A percentile compares a stretch with the other conserved stretches of the same genome.
Evolutionary conservation across 2,329 filamentous ascomycete genomes (phyloP).

Genomic region (Penicillium frequentans): DNA sequence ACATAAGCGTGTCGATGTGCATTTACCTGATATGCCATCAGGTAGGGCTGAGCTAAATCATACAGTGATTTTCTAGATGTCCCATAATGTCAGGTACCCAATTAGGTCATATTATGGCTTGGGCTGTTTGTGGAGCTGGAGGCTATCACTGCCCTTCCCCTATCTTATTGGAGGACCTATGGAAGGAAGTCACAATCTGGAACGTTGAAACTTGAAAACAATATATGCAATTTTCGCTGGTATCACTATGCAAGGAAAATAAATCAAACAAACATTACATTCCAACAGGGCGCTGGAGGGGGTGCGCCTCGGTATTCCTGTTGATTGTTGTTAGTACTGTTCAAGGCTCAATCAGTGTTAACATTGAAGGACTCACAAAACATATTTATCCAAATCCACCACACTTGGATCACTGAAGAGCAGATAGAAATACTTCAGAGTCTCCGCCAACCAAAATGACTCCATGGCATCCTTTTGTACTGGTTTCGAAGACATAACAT

Average conservation of each 20-base stretch:
- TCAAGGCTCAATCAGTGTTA: neutral
- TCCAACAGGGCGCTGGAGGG: slow-evolving; percentile 37
- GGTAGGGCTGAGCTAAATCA: too few species aligned
- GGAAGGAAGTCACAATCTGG: too few species aligned
- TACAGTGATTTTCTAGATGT: too few species aligned
- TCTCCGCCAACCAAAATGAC: slow-evolving; percentile 67
- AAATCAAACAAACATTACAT: slow-evolving; percentile 4
- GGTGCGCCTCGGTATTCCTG: slow-evolving; percentile 44
- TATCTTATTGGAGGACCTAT: neutral
- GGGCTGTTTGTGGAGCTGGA: neutral
- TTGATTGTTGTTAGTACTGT: neutral
- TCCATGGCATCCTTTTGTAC: slow-evolving; percentile 64
- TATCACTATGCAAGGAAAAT: slow-evolving; percentile 22
- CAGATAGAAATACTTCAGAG: slow-evolving; percentile 50
- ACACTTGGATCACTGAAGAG: slow-evolving; percentile 46
- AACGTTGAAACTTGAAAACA: neutral
- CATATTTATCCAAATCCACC: slow-evolving; percentile 48
- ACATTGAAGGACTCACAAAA: slow-evolving; percentile 38
- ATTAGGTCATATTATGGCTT: too few species aligned
- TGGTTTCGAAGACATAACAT: slow-evolving; percentile 58
- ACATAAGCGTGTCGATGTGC: neutral
- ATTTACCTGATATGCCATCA: too few species aligned
- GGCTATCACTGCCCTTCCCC: neutral
- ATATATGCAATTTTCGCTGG: slow-evolving; percentile 23
- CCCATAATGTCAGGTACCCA: too few species aligned